Evolutionary conservation across 371 early-diverging fungal species (phyloP), one percentile per base, ranked within the genome.

Genomic region (Coemansia sp.): DNA sequence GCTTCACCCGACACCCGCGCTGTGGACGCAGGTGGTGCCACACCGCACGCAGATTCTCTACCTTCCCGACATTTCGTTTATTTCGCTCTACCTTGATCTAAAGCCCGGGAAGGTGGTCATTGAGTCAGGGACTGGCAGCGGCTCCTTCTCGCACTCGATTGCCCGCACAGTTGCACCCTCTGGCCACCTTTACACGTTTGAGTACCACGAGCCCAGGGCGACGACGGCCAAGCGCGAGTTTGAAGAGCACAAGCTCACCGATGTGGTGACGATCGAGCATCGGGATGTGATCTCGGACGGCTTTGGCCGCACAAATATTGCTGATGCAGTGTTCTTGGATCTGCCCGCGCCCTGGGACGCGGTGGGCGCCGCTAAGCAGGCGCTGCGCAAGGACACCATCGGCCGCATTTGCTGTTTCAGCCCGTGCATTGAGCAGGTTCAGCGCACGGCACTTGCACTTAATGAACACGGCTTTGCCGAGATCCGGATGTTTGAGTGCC

Each of bases 311-410:
- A 68, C 76, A 11, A 79, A 88, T 76, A 63, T 72, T 36, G 95
- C 90, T 0, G 87, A 90, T 66, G 93, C 95, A 7, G 96, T 95
- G 30, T 98, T 98, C 74, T 82, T 98, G 59, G 98, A 98, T 82
- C 80, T 98, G 62, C 98, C 98, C 8, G 90, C 94, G 14, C 98
- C 98, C 32, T 98, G 98, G 97, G 92, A 93, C 13, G 96, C 95
- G 0, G 82, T 98, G 43, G 84, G 79, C 1, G 77, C 87, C 2
- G 93, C 96, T 9, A 94, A 92, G 70, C 77, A 78, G 51, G 89
- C 95, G 0, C 88, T 97, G 59, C 86, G 90, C 62, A 85, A 86
- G 67, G 82, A 87, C 58, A 80, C 84, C 13, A 85, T 89, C 20
- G 93, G 93, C 32, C 82, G 89, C 47, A 90, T 98, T 10, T 96